Conservation (phyloP, 768 basidiomycete genomes). For the Fistulinella prunicolor region DNA sequence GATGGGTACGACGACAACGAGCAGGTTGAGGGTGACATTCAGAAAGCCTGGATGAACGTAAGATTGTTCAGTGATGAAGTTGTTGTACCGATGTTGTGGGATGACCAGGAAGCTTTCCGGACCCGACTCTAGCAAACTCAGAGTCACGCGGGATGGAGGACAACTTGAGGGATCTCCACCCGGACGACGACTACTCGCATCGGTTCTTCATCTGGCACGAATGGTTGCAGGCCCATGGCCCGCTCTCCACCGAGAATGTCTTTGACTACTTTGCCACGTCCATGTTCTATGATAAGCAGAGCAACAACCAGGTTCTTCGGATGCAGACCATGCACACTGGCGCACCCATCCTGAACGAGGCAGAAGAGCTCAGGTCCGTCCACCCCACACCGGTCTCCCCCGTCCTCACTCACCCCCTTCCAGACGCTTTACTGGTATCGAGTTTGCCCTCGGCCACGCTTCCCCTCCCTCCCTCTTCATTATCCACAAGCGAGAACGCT, state of each 20-base stretch:
- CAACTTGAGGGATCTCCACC: constrained; percentile 57
- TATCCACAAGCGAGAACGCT: constrained; percentile 83
- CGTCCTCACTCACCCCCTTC: constrained; percentile 2
- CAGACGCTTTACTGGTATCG: constrained; percentile 83
- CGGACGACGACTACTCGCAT: constrained; percentile 77
- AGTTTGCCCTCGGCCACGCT: constrained; percentile 82
- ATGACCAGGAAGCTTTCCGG: no score
- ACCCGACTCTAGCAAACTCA: not conserved
- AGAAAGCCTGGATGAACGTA: constrained; percentile 36
- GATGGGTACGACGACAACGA: constrained; percentile 47
- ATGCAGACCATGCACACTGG: constrained; percentile 93
- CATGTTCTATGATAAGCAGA: constrained; percentile 94
- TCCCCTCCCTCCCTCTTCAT: constrained; percentile 81
- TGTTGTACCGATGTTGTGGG: no score
- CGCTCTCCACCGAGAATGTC: constrained; percentile 71
- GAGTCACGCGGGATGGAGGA: constrained; percentile 39
- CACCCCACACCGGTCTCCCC: not conserved
- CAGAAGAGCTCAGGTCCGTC: constrained; percentile 70
- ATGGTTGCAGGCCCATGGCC: constrained; percentile 85
- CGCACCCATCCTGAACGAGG: constrained; percentile 72
- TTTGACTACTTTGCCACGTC: constrained; percentile 89
- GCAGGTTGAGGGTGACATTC: constrained; percentile 44
- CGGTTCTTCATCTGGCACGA: constrained; percentile 90
- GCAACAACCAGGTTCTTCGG: constrained; percentile 86
- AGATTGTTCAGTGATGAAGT: constrained; percentile 35